phyloP scores from a whole-genome alignment of 2,329 filamentous ascomycete species.

The Furcasterigmium furcatum region DNA sequence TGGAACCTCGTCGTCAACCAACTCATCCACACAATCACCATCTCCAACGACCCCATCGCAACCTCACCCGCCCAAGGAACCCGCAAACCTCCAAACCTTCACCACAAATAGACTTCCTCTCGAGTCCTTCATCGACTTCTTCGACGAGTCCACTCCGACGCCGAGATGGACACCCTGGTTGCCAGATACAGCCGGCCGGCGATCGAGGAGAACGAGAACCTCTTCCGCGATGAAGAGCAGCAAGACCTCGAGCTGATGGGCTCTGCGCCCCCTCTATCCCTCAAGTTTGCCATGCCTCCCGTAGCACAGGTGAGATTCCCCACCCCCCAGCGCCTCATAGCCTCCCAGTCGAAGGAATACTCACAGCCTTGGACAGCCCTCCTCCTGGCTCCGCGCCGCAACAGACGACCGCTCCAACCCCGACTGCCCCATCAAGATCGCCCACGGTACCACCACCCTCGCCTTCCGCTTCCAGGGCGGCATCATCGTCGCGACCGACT shows the following conservation, averaged over 20 bases:
- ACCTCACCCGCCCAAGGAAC: constrained; percentile 2
- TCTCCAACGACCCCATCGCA: constrained; percentile 13
- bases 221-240: constrained; percentile 51
- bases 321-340: neutral
- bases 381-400: constrained; percentile 91
- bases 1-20: neutral
- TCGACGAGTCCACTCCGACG: constrained; percentile 3
- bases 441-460: constrained; percentile 96
- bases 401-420: constrained; percentile 98
- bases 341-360: constrained; percentile 3
- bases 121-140: neutral
- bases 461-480: constrained; percentile 98
- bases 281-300: constrained; percentile 94
- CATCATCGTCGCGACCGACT: constrained; percentile 98
- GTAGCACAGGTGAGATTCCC: constrained; percentile 71
- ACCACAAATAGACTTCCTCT: constrained; percentile 5
- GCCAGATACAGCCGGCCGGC: constrained; percentile 83
- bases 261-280: constrained; percentile 63
- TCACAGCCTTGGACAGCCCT: constrained; percentile 55
- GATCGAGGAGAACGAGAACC: constrained; percentile 68
- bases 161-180: constrained; percentile 84
- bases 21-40: constrained; percentile 2
- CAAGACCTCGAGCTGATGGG: constrained; percentile 71
- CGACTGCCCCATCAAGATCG: constrained; percentile 97
- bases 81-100: neutral